Evolutionary conservation across 2,329 filamentous ascomycete genomes (phyloP).

Genomic region (Paracoccidioides lutzii): DNA sequence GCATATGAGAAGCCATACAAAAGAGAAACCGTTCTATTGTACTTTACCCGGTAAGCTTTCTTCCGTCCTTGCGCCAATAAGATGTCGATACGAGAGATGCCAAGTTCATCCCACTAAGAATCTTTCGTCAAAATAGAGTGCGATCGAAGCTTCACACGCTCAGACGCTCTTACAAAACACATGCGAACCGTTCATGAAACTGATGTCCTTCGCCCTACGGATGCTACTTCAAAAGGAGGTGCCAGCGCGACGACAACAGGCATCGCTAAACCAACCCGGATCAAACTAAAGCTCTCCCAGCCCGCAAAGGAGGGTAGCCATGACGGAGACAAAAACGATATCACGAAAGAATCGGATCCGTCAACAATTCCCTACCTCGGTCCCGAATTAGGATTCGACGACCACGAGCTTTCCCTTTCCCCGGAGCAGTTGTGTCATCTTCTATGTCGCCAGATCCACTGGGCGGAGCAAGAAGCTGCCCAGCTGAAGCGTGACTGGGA

Average conservation of each 20-base stretch:
- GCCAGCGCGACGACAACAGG: conserved; percentile 17
- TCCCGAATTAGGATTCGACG: conserved; percentile 31
- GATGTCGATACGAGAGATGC: not conserved
- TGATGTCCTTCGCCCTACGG: conserved; percentile 66
- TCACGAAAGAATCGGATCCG: conserved; percentile 23
- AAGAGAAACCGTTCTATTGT: conserved; percentile 98
- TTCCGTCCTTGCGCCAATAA: not conserved
- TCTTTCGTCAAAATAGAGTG: conserved; percentile 52
- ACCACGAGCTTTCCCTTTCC: conserved; percentile 30
- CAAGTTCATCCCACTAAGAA: not conserved
- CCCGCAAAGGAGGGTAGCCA: conserved; percentile 21
- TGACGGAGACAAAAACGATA: conserved; percentile 12
- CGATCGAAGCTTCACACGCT: conserved; percentile 89
- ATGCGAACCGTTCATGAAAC: conserved; percentile 99
- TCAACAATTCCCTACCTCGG: conserved; percentile 25
- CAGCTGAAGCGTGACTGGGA: conserved; percentile 30
- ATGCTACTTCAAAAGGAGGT: conserved; percentile 28
- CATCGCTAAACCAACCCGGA: conserved; percentile 25
- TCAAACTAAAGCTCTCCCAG: conserved; percentile 31
- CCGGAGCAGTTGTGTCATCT: conserved; percentile 33
- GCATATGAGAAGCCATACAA: conserved; percentile 93
- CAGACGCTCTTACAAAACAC: conserved; percentile 90
- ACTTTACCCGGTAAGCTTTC: conserved; percentile 63
- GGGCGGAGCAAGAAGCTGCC: conserved; percentile 33
- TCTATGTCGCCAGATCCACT: conserved; percentile 35